Base-by-base conservation (phyloP, 1,284 basidiomycete genomes). In the Pisolithus thermaeus region DNA sequence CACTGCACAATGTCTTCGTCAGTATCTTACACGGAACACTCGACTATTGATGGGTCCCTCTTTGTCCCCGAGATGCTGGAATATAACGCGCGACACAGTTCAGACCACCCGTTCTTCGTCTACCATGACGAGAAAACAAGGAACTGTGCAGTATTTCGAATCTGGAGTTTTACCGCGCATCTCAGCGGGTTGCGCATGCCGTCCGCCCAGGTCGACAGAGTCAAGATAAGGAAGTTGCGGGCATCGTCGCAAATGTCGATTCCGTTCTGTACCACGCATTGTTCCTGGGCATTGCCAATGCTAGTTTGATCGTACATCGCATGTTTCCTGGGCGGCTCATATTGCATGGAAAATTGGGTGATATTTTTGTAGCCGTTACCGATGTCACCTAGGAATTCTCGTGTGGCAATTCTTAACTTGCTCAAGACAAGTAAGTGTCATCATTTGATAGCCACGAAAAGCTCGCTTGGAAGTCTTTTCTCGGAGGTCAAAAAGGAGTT, bases 361-460 rank as follows among this genome's bases (percentile, higher is more conserved):
- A n/a, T 11, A 6, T 38, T 18, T 50, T 42, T 35, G 23, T 30
- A 65, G 65, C 61, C 64, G 0, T 65, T 68, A 46, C 64, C 61
- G 0, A 70, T 74, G 46, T 72, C 73, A 0, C 68, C 64, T 4
- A 66, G 71, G 2, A 72, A 72, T 47, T 67, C 72, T 1, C 46
- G 66, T 0, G 59, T 65, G 4, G 70, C 71, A 0, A 55, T 73
- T 4, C 50, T 54, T 2, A 60, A 70, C 47, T 59, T 74, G 51
- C 54, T 73, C 46, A 56, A 51, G 47, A 66, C 62, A 51, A 64
- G 62, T 0, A 54, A 54, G 1, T 67, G 64, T 14, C 62, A 59
- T 42, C 66, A 66, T 11, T 7, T 74, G 23, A 53, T 74, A 7
- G 60, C 62, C 1, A 71, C 70, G 0, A 55, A 56, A 3, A 51